These are phyloP conservation scores for Dichotomocladium elegans DNA, from an alignment of 371 early-diverging fungal species.

Conservation along the genomic window DNA sequence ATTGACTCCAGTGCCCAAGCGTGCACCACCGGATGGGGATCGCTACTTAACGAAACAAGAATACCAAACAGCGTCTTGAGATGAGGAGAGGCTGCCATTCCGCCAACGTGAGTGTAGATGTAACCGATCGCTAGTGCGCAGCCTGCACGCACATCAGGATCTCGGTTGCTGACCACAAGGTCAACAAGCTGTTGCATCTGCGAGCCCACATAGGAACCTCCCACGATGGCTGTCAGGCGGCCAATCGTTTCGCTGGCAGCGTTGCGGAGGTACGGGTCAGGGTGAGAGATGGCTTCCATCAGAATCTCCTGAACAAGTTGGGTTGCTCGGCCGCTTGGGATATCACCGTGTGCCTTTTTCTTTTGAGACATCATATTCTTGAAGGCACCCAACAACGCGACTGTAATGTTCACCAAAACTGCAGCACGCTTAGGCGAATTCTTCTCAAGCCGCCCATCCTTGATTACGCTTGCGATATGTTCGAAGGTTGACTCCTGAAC, in stretches of 20 bases:
- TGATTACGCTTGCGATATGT: constrained; percentile 63
- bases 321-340: constrained; percentile 48
- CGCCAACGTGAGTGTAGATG: constrained; percentile 86
- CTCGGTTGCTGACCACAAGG: constrained; percentile 86
- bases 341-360: constrained; percentile 22
- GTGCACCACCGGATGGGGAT: constrained; percentile 92
- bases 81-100: constrained; percentile 84
- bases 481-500: constrained; percentile 80
- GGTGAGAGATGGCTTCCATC: constrained; percentile 68
- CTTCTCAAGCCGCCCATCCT: constrained; percentile 59
- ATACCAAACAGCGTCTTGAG: constrained; percentile 87
- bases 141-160: constrained; percentile 92
- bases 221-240: constrained; percentile 70
- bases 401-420: constrained; percentile 74
- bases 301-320: constrained; percentile 51
- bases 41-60: constrained; percentile 83
- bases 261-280: constrained; percentile 71
- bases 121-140: constrained; percentile 87
- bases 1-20: constrained; percentile 90
- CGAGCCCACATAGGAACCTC: constrained; percentile 70
- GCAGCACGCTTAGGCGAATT: constrained; percentile 77
- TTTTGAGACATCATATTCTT: constrained; percentile 52
- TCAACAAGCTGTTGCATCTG: constrained; percentile 83
- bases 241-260: constrained; percentile 85
- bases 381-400: constrained; percentile 66